phyloP scores from a whole-genome alignment of 2,329 filamentous ascomycete genomes.

The Cladosporium phlei region DNA sequence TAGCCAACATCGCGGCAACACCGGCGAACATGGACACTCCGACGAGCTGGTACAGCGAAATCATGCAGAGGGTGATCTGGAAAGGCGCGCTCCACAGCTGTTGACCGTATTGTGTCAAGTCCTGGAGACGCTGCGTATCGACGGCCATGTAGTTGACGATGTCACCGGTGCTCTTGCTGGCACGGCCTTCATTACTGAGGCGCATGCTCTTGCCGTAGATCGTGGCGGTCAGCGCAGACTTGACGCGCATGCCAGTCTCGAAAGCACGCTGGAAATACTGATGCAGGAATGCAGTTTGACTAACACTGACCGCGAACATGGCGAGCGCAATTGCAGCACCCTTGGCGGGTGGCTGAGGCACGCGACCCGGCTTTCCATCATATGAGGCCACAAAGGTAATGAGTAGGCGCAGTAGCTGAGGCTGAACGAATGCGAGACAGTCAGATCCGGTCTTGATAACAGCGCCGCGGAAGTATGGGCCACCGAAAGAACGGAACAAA shows the following conservation, averaged over 20 bases:
- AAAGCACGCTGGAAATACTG: constrained; percentile 97
- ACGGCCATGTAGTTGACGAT: constrained; percentile 99
- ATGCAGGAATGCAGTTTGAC: constrained; percentile 86
- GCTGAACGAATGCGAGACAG: constrained; percentile 78
- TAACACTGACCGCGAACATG: constrained; percentile 84
- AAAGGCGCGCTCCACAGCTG: constrained; percentile 96
- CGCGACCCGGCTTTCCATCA: constrained; percentile 42
- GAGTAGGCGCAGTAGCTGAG: constrained; percentile 78
- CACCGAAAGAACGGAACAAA: constrained; percentile 76
- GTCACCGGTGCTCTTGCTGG: constrained; percentile 86
- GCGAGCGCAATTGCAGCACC: constrained; percentile 82
- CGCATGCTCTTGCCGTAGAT: constrained; percentile 90
- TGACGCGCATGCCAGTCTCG: constrained; percentile 94
- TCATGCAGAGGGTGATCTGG: constrained; percentile 92
- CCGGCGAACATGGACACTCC: constrained; percentile 94
- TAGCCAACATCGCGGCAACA: constrained; percentile 89
- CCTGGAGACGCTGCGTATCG: constrained; percentile 89
- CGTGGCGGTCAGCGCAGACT: constrained; percentile 78
- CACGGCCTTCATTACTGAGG: constrained; percentile 86
- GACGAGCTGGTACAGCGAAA: constrained; percentile 91
- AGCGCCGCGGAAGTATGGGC: constrained; percentile 74
- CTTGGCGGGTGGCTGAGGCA: constrained; percentile 71
- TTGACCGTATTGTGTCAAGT: constrained; percentile 90
- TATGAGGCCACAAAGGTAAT: constrained; percentile 85
- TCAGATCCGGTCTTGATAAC: constrained; percentile 90